Conservation (phyloP, 2,329 filamentous ascomycete genomes). For the Endoconidiophora laricicola region DNA sequence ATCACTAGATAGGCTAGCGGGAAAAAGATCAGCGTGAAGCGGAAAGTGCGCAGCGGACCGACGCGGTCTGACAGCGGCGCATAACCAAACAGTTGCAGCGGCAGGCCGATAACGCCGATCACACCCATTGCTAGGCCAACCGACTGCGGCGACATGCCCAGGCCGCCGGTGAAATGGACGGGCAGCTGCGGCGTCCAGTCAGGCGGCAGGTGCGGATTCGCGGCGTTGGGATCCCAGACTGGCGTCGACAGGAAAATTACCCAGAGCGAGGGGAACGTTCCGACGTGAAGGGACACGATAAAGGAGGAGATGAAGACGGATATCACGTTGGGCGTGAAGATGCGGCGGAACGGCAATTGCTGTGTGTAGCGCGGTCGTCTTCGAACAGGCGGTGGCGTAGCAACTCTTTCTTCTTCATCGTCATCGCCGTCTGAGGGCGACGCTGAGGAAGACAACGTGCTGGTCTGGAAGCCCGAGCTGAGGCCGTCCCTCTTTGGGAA, state of each 20-base stretch:
- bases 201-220: constrained; percentile 16
- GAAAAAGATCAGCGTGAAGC: constrained; percentile 52
- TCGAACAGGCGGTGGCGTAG: constrained; percentile 12
- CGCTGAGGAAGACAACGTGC: constrained; percentile 7
- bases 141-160: constrained; percentile 53
- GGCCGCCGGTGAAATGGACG: constrained; percentile 54
- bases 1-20: constrained; percentile 52
- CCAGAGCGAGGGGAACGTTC: constrained; percentile 60
- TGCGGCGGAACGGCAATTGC: constrained; percentile 33
- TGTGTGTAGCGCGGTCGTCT: constrained; percentile 24
- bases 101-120: constrained; percentile 59
- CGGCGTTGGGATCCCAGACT: constrained; percentile 30
- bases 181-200: constrained; percentile 25
- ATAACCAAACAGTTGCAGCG: constrained; percentile 45
- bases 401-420: not conserved
- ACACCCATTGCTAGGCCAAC: constrained; percentile 68
- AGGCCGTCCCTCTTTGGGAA: too few species aligned
- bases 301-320: constrained; percentile 47
- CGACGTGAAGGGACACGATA: constrained; percentile 55
- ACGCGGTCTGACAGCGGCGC: constrained; percentile 48
- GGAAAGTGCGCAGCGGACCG: constrained; percentile 52
- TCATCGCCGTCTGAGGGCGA: constrained; percentile 3
- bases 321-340: constrained; percentile 38
- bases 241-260: constrained; percentile 63
- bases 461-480: not conserved